These are phyloP conservation scores for Chamaenerion angustifolium DNA, from an alignment of 345 rosid species.

Conservation along the genomic window DNA sequence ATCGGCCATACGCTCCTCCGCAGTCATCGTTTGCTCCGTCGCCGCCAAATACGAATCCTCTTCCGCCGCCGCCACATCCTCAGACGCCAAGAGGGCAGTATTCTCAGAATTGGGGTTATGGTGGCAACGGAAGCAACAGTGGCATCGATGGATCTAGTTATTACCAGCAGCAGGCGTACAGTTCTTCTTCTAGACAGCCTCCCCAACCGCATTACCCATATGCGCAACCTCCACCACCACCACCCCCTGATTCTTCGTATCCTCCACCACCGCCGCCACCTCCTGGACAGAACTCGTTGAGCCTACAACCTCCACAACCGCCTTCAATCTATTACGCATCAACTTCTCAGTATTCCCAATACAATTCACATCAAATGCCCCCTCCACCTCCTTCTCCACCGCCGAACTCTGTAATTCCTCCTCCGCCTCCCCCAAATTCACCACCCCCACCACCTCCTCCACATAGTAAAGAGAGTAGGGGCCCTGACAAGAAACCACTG, in stretches of 20 bases:
- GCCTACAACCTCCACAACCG: constrained; percentile 19
- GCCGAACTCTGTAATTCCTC: constrained; percentile 36
- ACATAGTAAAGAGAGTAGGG: constrained; percentile 24
- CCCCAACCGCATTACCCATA: constrained; percentile 51
- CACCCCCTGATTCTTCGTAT: constrained; percentile 43
- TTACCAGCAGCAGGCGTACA: constrained; percentile 16
- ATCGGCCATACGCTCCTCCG: constrained; percentile 28
- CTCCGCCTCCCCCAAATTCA: constrained; percentile 89
- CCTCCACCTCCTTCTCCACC: constrained; percentile 50
- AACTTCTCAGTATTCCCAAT: constrained; percentile 32
- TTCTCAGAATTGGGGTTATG: constrained; percentile 18
- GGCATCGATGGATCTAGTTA: constrained; percentile 13
- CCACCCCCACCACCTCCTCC: constrained; percentile 70
- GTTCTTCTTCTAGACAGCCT: constrained; percentile 23
- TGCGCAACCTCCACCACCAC: constrained; percentile 52
- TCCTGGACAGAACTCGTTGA: too few relatives aligned
- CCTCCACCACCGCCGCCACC: constrained; percentile 40
- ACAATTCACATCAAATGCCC: constrained; percentile 42
- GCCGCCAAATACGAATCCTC: constrained; percentile 15
- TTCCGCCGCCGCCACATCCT: constrained; percentile 17
- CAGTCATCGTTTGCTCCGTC: constrained; percentile 21
- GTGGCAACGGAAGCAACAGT: not conserved
- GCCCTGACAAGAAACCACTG: constrained; percentile 14
- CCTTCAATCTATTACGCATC: constrained; percentile 37
- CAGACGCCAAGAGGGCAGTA: constrained; percentile 25